Evolutionary conservation across 768 basidiomycete species (phyloP), one percentile per base, ranked within the genome.

Genomic region (Cytidiella melzeri): DNA sequence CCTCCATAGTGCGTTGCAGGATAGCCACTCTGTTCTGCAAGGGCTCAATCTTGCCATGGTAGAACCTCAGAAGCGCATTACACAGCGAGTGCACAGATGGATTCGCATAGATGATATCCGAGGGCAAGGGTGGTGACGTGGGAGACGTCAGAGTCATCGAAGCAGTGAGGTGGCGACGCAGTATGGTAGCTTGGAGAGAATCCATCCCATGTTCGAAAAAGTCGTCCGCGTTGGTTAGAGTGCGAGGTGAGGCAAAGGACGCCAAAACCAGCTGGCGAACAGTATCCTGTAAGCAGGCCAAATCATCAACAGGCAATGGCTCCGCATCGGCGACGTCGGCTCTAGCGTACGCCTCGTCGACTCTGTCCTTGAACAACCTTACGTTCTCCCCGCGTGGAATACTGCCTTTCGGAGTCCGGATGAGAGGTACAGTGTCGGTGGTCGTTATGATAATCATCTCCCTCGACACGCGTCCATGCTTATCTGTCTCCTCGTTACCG

Each of bases 181-280:
- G 57, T 12, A 67, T 53, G 41, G 57, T 66, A 10, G 70, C 69
- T 40, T 71, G 71, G 25, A 71, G 45, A 45, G 69, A 70, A 49
- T 71, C 70, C 69, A 73, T 68, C 1, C 71, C 71, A 1, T 57
- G 58, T 55, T 71, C 69, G 48, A 73, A 71, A 46, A 73, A 68
- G 50, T 71, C 69, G 13, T 57, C 45, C 11, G 59, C 55, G 37
- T 66, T 61, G 26, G 24, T 34, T 15, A 54, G 37, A 2, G 21
- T 54, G 6, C 27, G 25, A 12, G 39, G 28, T 12, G 52, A 51
- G 1, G 55, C 56, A 23, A 57, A 54, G 24, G 64, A 54, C 13
- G 44, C 47, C 4, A 51, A 49, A 34, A 69, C 65, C 6, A 64
- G 36, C 3, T 6, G 18, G 6, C 56, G 30, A 4, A 56, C 20